Evolutionary conservation across 495 filamentous ascomycete species (phyloP), one percentile per base, ranked within the genome.

Genomic region (Clohesyomyces aquaticus): DNA sequence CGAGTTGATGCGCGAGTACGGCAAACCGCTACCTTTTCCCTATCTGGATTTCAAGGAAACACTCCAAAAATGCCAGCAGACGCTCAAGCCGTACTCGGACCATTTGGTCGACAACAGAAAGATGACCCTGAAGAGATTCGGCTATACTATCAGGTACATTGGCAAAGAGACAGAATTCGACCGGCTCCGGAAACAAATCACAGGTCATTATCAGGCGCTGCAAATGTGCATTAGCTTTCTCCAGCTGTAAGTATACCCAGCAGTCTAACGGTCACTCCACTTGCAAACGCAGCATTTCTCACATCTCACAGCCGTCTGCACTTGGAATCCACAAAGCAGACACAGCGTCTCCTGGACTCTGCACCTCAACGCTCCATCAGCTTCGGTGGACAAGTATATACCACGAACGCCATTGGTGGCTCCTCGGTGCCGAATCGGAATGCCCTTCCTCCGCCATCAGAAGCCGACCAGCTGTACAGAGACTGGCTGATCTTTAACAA

Each of bases 121-220:
- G 18, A 66, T 60, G 63, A 66, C 32, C 1, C 0, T 55, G 1
- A 66, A 60, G 42, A 66, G 55, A 42, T 27, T 60, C 19, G 26
- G 19, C 1, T 60, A 60, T 23, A 60, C 41, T 1, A 66, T 66
- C 56, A 59, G 53, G 63, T 66, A 66, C 23, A 66, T 66, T 25
- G 63, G 63, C 8, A 59, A 66, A 48, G 63, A 66, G 38, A 66
- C 46, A 25, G 63, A 66, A 42, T 55, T 66, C 18, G 63, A 66
- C 12, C 29, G 47, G 1, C 42, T 66, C 21, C 45, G 63, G 48
- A 59, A 58, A 25, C 35, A 52, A 21, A 66, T 66, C 38, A 60
- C 14, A n/a, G 55, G 63, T 1, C 63, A 66, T 21, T 66, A 60
- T 48, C 56, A 59, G 41, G 55, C 63, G 0, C 22, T 66, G 11